These are phyloP conservation scores for Lecanosticta acicola DNA, from an alignment of 2,329 filamentous ascomycete species.

Conservation along the genomic window DNA sequence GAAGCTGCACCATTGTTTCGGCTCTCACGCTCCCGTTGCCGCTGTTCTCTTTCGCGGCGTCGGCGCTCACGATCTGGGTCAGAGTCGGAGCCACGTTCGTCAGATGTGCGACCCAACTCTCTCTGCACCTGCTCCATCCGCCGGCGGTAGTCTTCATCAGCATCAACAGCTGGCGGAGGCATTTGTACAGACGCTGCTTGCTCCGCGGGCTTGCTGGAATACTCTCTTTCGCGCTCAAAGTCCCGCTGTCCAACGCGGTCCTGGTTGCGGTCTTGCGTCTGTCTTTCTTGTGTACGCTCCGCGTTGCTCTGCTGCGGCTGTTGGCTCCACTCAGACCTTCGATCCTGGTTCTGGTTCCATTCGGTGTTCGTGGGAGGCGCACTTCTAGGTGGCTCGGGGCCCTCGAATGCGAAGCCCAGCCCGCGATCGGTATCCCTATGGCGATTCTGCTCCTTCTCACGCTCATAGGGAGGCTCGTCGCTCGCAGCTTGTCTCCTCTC, in stretches of 20 bases:
- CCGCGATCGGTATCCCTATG: slow-evolving; percentile 26
- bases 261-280: slow-evolving; percentile 8
- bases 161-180: slow-evolving; percentile 35
- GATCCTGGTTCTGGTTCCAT: slow-evolving; percentile 10
- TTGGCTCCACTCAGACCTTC: slow-evolving; percentile 2
- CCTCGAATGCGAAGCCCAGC: slow-evolving; percentile 32
- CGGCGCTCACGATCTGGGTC: slow-evolving; percentile 31
- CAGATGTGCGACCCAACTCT: slow-evolving; percentile 36
- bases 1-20: slow-evolving; percentile 11
- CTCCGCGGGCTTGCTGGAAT: slow-evolving; percentile 7
- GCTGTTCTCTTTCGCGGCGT: slow-evolving; percentile 29
- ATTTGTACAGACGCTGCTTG: slow-evolving; percentile 4
- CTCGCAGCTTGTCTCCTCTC: slow-evolving; percentile 18
- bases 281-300: slow-evolving; percentile 4
- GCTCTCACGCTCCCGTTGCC: slow-evolving; percentile 25
- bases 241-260: slow-evolving; percentile 15
- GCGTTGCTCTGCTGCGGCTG: not conserved
- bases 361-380: slow-evolving; percentile 14
- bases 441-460: slow-evolving; percentile 25
- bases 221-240: slow-evolving; percentile 20
- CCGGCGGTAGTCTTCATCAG: slow-evolving; percentile 48
- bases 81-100: slow-evolving; percentile 22
- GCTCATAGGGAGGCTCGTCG: slow-evolving; percentile 22
- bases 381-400: slow-evolving; percentile 21
- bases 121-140: slow-evolving; percentile 44